Percentiles rank a stretch among this genome's conserved stretches.
phyloP scores from a whole-genome alignment of 2,329 filamentous ascomycete genomes.

The Leptographium radiaticola region DNA sequence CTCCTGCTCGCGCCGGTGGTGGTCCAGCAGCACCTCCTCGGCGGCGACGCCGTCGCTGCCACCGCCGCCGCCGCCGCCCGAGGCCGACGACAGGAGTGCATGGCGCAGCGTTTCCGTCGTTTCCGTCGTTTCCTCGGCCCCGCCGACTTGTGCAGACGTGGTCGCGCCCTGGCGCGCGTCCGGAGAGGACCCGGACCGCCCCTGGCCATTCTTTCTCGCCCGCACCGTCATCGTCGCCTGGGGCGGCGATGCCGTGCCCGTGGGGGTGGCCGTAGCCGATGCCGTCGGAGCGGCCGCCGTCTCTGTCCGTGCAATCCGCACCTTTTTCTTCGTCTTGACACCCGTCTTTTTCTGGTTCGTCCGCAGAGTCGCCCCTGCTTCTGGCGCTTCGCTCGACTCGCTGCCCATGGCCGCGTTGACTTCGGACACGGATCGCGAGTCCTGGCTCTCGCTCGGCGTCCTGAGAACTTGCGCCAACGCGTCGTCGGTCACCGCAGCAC shows the following conservation, averaged over 20 bases:
- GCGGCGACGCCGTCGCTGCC: constrained; percentile 28
- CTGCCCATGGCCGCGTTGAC: not conserved
- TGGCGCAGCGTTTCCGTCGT: constrained; percentile 22
- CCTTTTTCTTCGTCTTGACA: constrained; percentile 6
- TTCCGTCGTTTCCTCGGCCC: constrained; percentile 17
- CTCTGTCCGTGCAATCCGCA: not conserved
- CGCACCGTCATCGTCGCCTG: not conserved
- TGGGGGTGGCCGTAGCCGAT: constrained; percentile 1
- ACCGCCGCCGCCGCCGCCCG: constrained; percentile 8
- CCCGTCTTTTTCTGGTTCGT: no score
- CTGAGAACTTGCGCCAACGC: constrained; percentile 36
- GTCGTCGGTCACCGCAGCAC: constrained; percentile 33
- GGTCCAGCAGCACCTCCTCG: constrained; percentile 60
- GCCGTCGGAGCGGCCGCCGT: not conserved
- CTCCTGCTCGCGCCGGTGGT: constrained; percentile 74
- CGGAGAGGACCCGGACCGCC: not conserved
- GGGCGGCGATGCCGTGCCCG: not conserved
- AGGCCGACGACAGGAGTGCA: constrained; percentile 10
- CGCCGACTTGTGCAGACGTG: constrained; percentile 4
- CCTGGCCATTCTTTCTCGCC: not conserved
- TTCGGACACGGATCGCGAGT: constrained; percentile 1
- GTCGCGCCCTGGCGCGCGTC: constrained; percentile 1
- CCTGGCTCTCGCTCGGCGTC: constrained; percentile 31
- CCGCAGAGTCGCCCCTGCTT: constrained; percentile 19
- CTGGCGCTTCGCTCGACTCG: not conserved